Evolutionary conservation across 1,284 basidiomycete genomes (phyloP).

Genomic region (Microbotryum violaceum): DNA sequence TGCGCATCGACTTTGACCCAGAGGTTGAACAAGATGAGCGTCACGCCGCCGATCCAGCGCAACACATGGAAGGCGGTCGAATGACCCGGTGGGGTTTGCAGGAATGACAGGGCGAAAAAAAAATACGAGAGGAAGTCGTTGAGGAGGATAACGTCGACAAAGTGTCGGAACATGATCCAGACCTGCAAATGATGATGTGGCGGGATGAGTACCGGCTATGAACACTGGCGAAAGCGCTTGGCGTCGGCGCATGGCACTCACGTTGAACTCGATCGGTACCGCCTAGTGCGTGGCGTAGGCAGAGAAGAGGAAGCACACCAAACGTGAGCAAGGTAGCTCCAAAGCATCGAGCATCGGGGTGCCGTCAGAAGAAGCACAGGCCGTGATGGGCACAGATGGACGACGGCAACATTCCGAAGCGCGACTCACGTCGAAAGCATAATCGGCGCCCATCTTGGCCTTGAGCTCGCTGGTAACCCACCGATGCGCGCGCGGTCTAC

Average conservation of each 20-base stretch:
- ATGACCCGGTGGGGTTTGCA: slow-evolving; percentile 71
- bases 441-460: slow-evolving; percentile 90
- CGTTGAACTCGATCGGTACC: slow-evolving; percentile 62
- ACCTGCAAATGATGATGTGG: slow-evolving; percentile 40
- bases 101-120: slow-evolving; percentile 74
- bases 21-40: slow-evolving; percentile 85
- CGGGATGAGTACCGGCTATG: slow-evolving; percentile 27
- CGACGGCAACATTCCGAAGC: not conserved
- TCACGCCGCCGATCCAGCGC: slow-evolving; percentile 78
- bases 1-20: slow-evolving; percentile 97
- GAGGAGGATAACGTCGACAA: slow-evolving; percentile 89
- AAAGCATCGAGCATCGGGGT: not conserved
- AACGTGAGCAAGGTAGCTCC: too few species aligned
- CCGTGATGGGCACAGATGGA: not conserved
- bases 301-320: slow-evolving; percentile 40
- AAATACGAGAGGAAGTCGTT: slow-evolving; percentile 95
- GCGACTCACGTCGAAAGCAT: slow-evolving; percentile 71
- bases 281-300: slow-evolving; percentile 9
- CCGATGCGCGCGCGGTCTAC: slow-evolving; percentile 49
- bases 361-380: too few species aligned
- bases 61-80: slow-evolving; percentile 61
- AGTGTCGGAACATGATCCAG: slow-evolving; percentile 84
- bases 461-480: slow-evolving; percentile 83
- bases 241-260: slow-evolving; percentile 6
- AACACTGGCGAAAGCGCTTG: slow-evolving; percentile 5